A percentile compares a stretch with the other conserved stretches of the same genome.
These are phyloP conservation scores for Calonectria honghensis DNA, from an alignment of 2,329 filamentous ascomycete genomes.

Conservation along the genomic window DNA sequence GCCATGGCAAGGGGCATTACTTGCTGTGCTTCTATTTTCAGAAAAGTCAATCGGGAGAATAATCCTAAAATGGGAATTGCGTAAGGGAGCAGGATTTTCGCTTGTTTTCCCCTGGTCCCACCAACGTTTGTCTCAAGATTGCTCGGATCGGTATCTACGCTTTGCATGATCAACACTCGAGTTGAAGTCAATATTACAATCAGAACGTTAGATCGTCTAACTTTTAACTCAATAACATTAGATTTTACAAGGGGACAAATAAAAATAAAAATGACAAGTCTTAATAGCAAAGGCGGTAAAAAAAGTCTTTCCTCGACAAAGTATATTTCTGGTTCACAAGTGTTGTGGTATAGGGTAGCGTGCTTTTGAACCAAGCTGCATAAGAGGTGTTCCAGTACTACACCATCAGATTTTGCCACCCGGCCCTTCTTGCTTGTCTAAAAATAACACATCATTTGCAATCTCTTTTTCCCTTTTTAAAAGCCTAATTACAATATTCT, in stretches of 20 bases:
- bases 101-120: not conserved
- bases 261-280: too few relatives aligned
- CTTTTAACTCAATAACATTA: not conserved
- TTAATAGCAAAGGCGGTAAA: not conserved
- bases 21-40: not conserved
- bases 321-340: not conserved
- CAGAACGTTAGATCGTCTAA: too few relatives aligned
- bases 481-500: constrained; percentile 5
- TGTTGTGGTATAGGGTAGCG: not conserved
- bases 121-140: not conserved
- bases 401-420: not conserved
- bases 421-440: not conserved
- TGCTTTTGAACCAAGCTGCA: not conserved
- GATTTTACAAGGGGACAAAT: not conserved
- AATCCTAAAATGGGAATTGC: not conserved
- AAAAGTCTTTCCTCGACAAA: not conserved
- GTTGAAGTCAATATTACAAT: not conserved
- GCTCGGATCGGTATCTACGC: not conserved
- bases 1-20: not conserved
- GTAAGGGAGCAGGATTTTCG: not conserved
- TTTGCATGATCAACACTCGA: constrained; percentile 5
- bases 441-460: not conserved
- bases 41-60: not conserved
- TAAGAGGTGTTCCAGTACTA: not conserved
- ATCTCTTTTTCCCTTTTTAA: constrained; percentile 7